Conservation (phyloP, 225 moss, liverwort and hornwort species). For the Marchantia polymorpha region DNA sequence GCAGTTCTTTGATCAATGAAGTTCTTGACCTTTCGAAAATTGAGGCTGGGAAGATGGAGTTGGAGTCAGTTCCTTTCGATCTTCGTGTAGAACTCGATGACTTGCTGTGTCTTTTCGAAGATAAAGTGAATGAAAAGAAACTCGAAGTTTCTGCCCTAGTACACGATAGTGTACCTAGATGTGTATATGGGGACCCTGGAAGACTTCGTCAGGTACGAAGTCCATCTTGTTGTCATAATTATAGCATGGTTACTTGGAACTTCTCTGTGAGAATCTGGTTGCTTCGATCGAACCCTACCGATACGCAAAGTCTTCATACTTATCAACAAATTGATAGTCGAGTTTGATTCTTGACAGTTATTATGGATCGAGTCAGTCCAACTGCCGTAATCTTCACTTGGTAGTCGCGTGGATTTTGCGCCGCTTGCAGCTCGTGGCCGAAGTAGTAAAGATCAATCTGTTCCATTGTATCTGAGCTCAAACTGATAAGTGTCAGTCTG, state of each 20-base stretch:
- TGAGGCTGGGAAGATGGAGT: constrained; percentile 89
- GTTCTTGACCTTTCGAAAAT: constrained; percentile 95
- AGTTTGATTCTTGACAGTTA: background rate
- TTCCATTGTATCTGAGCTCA: background rate
- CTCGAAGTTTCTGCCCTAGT: constrained; percentile 75
- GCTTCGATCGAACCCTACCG: no score
- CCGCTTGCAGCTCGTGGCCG: background rate
- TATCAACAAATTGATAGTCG: no score
- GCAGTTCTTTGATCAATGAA: constrained; percentile 83
- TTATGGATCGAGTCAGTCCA: background rate
- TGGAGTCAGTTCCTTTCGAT: constrained; percentile 74
- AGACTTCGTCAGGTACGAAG: constrained; percentile 76
- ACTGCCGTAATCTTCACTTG: background rate
- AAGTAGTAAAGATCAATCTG: background rate
- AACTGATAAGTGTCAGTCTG: background rate
- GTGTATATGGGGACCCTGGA: constrained; percentile 78
- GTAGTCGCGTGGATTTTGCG: background rate
- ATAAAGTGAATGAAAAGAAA: constrained; percentile 74
- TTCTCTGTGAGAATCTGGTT: no score
- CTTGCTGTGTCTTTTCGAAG: constrained; percentile 77
- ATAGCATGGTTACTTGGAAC: background rate
- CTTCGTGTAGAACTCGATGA: constrained; percentile 79
- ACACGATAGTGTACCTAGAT: constrained; percentile 67
- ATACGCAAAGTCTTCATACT: no score
- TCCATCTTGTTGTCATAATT: background rate